Conservation (phyloP, 2,329 filamentous ascomycete species). For the Verticillium alfalfae region DNA sequence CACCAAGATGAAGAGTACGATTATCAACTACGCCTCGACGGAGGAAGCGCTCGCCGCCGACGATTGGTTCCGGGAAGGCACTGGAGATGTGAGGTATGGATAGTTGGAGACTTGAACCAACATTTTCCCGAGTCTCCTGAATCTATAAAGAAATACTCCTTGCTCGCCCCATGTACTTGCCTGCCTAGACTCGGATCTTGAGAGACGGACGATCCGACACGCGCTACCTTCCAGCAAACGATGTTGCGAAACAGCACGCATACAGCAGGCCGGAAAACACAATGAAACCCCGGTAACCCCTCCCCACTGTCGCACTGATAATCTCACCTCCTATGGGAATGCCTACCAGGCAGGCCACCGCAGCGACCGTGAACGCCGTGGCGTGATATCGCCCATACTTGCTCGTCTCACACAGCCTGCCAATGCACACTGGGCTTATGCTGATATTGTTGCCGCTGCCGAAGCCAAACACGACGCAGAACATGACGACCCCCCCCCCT, state of each 20-base stretch:
- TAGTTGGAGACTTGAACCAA: slow-evolving; percentile 16
- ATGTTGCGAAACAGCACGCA: too few relatives aligned
- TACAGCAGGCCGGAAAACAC: neutral
- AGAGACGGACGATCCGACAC: too few relatives aligned
- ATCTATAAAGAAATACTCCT: too few relatives aligned
- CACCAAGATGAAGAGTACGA: slow-evolving; percentile 58
- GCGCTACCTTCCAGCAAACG: too few relatives aligned
- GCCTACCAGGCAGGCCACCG: slow-evolving; percentile 39
- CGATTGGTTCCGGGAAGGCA: slow-evolving; percentile 63
- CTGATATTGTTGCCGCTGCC: slow-evolving; percentile 61
- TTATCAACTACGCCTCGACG: slow-evolving; percentile 60
- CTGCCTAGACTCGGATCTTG: too few relatives aligned
- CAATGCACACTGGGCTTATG: slow-evolving; percentile 63
- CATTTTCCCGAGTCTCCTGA: too few relatives aligned
- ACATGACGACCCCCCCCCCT: slow-evolving; percentile 49
- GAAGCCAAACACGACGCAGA: slow-evolving; percentile 57
- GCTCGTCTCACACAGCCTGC: slow-evolving; percentile 60
- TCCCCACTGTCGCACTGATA: neutral
- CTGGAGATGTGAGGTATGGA: slow-evolving; percentile 54
- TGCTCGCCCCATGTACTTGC: too few relatives aligned
- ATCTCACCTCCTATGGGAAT: slow-evolving; percentile 1
- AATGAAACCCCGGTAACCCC: neutral
- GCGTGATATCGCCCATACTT: slow-evolving; percentile 65
- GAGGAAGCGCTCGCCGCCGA: slow-evolving; percentile 47
- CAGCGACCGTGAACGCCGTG: slow-evolving; percentile 61